Evolutionary conservation across 345 rosid genomes (phyloP).

Genomic region (Pistacia atlantica): DNA sequence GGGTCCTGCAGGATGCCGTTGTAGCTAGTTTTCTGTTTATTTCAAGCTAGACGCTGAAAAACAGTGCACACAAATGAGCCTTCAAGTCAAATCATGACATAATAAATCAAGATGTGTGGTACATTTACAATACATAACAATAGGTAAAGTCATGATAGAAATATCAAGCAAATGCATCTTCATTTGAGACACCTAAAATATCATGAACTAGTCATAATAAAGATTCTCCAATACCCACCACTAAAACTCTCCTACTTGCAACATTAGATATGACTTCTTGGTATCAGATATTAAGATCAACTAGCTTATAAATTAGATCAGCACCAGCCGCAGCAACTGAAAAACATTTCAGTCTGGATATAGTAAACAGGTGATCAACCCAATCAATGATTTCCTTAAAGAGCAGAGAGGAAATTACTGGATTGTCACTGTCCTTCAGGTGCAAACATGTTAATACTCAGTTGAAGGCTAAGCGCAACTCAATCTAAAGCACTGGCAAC

Average conservation of each 20-base stretch:
- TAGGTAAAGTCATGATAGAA: background rate
- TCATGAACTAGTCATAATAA: background rate
- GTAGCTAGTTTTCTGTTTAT: background rate
- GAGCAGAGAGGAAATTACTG: too few species aligned
- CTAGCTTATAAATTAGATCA: background rate
- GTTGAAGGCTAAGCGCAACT: too few species aligned
- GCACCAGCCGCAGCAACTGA: too few species aligned
- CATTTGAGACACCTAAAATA: background rate
- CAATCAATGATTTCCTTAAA: too few species aligned
- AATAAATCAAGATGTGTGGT: background rate
- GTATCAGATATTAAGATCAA: background rate
- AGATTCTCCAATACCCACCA: background rate
- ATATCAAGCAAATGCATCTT: background rate
- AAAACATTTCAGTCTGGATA: too few species aligned
- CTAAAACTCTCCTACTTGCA: background rate
- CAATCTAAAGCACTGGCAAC: too few species aligned
- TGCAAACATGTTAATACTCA: too few species aligned
- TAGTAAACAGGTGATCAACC: too few species aligned
- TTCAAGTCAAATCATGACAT: background rate
- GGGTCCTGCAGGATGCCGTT: constrained; percentile 3
- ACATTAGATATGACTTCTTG: background rate
- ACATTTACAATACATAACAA: background rate
- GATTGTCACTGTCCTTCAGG: too few species aligned
- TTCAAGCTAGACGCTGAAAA: background rate
- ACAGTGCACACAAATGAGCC: background rate